Conservation (phyloP, 345 rosid genomes). For the Pugionium dolabratum region DNA sequence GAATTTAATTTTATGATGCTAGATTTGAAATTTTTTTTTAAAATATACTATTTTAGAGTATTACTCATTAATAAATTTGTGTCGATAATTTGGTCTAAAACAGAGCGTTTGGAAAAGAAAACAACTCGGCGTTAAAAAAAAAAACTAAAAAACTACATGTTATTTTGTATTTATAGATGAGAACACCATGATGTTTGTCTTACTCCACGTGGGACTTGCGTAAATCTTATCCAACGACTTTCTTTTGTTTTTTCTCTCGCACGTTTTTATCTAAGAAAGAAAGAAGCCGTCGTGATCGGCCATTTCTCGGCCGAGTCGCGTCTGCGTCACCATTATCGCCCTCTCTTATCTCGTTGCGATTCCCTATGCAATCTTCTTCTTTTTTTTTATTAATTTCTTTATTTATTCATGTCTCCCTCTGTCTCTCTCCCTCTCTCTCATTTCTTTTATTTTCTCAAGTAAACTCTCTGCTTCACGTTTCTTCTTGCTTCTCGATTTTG, state of each 20-base stretch:
- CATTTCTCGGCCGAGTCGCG: slow-evolving; percentile 27
- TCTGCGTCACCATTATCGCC: slow-evolving; percentile 36
- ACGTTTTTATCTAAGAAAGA: slow-evolving; percentile 23
- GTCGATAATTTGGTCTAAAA: not conserved
- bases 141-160: slow-evolving; percentile 4
- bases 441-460: slow-evolving; percentile 26
- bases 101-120: slow-evolving; percentile 3
- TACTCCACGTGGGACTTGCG: slow-evolving; percentile 29
- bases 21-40: no score
- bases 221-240: slow-evolving; percentile 37
- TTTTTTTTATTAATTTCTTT: not conserved
- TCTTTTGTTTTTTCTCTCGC: not conserved
- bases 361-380: slow-evolving; percentile 30
- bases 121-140: not conserved
- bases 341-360: slow-evolving; percentile 41
- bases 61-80: no score
- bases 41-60: no score
- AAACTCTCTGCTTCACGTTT: slow-evolving; percentile 39
- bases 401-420: not conserved
- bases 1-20: no score
- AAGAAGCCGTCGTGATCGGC: slow-evolving; percentile 40
- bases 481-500: slow-evolving; percentile 25
- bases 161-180: not conserved
- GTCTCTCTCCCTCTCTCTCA: not conserved
- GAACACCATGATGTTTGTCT: slow-evolving; percentile 17